Evolutionary conservation across 306 rosid genomes (phyloP).

Genomic region (Pachyrhizus erosus): DNA sequence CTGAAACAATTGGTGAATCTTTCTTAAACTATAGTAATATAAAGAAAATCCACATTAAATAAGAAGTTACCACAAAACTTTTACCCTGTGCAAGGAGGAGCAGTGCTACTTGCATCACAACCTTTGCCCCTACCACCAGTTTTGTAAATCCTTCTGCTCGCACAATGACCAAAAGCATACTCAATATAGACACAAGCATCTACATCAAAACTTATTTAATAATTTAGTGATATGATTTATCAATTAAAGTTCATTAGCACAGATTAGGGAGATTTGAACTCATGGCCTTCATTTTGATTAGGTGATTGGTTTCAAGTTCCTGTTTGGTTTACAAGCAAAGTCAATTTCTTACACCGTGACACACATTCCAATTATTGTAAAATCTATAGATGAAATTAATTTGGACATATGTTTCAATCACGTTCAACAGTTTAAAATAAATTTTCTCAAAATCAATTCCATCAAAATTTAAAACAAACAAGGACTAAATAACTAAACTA

Average conservation of each 20-base stretch:
- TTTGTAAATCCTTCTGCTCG: constrained; percentile 74
- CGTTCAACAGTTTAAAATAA: not conserved
- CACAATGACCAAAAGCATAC: constrained; percentile 36
- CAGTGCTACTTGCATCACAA: constrained; percentile 63
- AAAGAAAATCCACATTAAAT: constrained; percentile 2
- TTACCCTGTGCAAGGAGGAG: constrained; percentile 93
- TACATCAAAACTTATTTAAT: not conserved
- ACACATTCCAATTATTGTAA: not conserved
- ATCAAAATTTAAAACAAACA: not conserved
- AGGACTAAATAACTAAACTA: not conserved
- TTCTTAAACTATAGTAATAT: constrained; percentile 21
- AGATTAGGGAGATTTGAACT: not conserved
- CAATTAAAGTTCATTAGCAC: not conserved
- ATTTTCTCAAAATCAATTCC: not conserved
- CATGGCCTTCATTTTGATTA: not conserved
- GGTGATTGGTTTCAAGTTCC: not conserved
- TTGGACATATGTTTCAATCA: not conserved
- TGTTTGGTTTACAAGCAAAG: not conserved
- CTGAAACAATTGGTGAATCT: constrained; percentile 48
- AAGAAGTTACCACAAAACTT: constrained; percentile 3
- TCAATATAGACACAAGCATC: constrained; percentile 13
- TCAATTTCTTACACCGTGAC: not conserved
- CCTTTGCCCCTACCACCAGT: constrained; percentile 47
- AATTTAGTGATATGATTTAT: not conserved
- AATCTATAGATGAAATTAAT: not conserved